Evolutionary conservation across 192 early-diverging fungal species (phyloP), one percentile per base, ranked within the genome.

Genomic region (Gigaspora rosea): DNA sequence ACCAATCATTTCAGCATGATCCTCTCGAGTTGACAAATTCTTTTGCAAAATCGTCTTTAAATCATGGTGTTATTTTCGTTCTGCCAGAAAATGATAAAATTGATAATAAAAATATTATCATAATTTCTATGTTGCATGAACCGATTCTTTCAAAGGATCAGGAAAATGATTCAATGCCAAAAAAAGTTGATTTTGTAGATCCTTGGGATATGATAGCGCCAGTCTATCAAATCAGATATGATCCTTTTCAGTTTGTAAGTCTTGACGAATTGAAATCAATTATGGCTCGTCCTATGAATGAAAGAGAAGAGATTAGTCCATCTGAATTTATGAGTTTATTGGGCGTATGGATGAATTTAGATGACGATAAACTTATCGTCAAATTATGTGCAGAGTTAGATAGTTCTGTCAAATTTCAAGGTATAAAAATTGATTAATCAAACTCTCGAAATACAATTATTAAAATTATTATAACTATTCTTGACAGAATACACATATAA

Each of bases 341-440:
- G 63, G 86, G 84, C 6, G 16, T 49, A 3, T 86, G 82, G 82
- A 85, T 85, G 51, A 63, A 76, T 13, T 86, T 84, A 12, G 71
- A 81, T 5, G 52, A 67, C 10, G 67, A 77, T 0, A 27, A 27
- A 27, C 69, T 84, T n/a, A 71, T 82, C 18, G 58, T 76, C 1
- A 71, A 73, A 8, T 84, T 91, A 48, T 79, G 79, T 52, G 56
- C 68, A 41, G 90, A 91, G 78, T 78, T 91, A 68, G 70, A 77
- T 36, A 88, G 82, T 71, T 91, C 90, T 5, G 81, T 87, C 22
- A 66, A 70, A 10, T 82, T 88, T 78, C 89, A 89, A 82, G 52
- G 66, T 89, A 85, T 67, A 73, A 67, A 68, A 54, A 65, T 76
- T 76, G 59, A 71, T 63, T 41, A 41, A 41, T 41, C 41, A 41